Conservation (phyloP, 2,329 filamentous ascomycete genomes). For the Cytospora leucostoma region DNA sequence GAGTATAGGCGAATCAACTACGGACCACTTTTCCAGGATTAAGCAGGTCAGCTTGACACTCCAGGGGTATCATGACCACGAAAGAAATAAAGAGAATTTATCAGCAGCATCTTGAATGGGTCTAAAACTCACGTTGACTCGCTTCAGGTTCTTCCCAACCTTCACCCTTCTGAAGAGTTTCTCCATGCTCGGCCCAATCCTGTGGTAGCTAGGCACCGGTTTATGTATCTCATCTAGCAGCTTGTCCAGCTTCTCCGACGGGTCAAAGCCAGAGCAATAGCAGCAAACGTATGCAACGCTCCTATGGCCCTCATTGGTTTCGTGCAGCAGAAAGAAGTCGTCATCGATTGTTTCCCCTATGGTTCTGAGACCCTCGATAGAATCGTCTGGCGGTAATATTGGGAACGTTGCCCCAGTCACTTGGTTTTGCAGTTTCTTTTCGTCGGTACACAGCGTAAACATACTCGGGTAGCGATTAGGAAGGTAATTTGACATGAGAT, state of each 20-base stretch:
- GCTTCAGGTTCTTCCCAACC: slow-evolving; percentile 50
- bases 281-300: slow-evolving; percentile 54
- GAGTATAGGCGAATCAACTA: slow-evolving; percentile 47
- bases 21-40: slow-evolving; percentile 45
- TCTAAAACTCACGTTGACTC: slow-evolving; percentile 49
- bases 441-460: slow-evolving; percentile 43
- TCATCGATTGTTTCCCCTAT: slow-evolving; percentile 57
- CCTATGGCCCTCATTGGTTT: slow-evolving; percentile 45
- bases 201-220: slow-evolving; percentile 56
- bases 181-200: slow-evolving; percentile 58
- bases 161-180: slow-evolving; percentile 51
- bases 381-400: slow-evolving; percentile 34
- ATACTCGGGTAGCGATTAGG: slow-evolving; percentile 51
- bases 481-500: slow-evolving; percentile 49
- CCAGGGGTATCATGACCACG: background rate
- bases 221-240: slow-evolving; percentile 51
- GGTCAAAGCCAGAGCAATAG: slow-evolving; percentile 55
- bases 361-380: slow-evolving; percentile 40
- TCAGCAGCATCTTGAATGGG: background rate
- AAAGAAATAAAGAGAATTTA: background rate
- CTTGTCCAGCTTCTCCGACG: slow-evolving; percentile 51
- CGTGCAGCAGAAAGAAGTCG: slow-evolving; percentile 53
- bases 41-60: background rate
- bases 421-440: slow-evolving; percentile 41
- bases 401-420: slow-evolving; percentile 40